These are phyloP conservation scores for Kluyveromyces dobzhanskii DNA, from an alignment of 805 yeast genomes.

Conservation along the genomic window DNA sequence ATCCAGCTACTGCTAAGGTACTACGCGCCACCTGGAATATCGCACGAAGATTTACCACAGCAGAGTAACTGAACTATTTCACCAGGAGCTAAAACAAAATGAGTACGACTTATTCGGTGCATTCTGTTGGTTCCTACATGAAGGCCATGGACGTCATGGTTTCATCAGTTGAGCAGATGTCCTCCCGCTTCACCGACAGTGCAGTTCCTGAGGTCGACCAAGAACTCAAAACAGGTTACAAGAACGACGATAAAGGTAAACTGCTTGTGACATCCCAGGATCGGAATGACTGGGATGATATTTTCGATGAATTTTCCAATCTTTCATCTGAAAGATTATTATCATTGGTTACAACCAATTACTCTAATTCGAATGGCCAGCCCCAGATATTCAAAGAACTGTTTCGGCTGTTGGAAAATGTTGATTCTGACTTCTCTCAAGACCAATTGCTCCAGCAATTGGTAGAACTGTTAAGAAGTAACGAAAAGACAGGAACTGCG, in stretches of 20 bases:
- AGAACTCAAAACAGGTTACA: slow-evolving; percentile 14
- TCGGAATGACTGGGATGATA: slow-evolving; percentile 33
- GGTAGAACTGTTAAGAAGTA: slow-evolving; percentile 21
- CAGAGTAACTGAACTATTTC: no score
- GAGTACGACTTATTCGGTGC: slow-evolving; percentile 44
- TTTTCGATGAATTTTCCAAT: slow-evolving; percentile 29
- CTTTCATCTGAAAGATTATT: slow-evolving; percentile 21
- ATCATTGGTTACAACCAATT: not conserved
- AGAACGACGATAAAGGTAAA: slow-evolving; percentile 23
- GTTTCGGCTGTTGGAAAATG: slow-evolving; percentile 9
- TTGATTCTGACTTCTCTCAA: slow-evolving; percentile 24
- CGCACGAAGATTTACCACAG: no score
- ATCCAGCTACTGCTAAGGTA: no score
- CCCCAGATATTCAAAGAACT: slow-evolving; percentile 8
- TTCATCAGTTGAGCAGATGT: slow-evolving; percentile 34
- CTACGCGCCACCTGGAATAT: no score
- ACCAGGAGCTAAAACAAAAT: no score
- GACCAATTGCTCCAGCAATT: slow-evolving; percentile 28
- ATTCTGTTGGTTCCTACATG: slow-evolving; percentile 69
- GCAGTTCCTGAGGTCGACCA: slow-evolving; percentile 34
- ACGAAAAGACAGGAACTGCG: slow-evolving; percentile 33
- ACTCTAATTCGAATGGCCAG: no score
- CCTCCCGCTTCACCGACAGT: slow-evolving; percentile 18
- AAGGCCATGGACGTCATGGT: slow-evolving; percentile 69
- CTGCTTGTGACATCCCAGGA: slow-evolving; percentile 29